Percentiles rank a stretch among this genome's conserved stretches.
Conservation (phyloP, 2,329 filamentous ascomycete species). For the Gaeumannomyces sp. region DNA sequence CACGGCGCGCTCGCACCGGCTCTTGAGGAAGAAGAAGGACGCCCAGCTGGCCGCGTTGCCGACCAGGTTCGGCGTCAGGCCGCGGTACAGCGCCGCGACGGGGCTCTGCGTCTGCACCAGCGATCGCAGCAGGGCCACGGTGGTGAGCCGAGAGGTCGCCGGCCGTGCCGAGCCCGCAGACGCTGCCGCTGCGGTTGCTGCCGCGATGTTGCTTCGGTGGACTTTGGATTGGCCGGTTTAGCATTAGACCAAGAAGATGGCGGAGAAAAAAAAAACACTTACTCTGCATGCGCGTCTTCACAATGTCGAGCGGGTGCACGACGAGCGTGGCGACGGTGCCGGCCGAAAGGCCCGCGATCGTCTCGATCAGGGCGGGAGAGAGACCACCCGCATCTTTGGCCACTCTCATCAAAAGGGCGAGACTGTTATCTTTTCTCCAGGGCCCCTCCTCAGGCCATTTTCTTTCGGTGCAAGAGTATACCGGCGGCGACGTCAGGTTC, state of each 20-base stretch:
- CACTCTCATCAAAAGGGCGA: slow-evolving; percentile 37
- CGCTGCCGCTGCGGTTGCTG: not conserved
- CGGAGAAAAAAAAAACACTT: slow-evolving; percentile 19
- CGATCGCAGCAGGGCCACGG: slow-evolving; percentile 45
- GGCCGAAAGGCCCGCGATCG: slow-evolving; percentile 81
- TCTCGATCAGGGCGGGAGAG: slow-evolving; percentile 77
- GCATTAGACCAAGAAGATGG: not conserved
- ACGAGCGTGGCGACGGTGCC: slow-evolving; percentile 80
- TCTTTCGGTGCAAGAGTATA: not conserved
- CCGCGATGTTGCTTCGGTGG: slow-evolving; percentile 37
- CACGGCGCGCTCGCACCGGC: slow-evolving; percentile 43
- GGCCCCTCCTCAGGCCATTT: not conserved
- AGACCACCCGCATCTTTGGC: slow-evolving; percentile 47
- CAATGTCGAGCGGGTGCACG: slow-evolving; percentile 87
- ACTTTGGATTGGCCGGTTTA: slow-evolving; percentile 30
- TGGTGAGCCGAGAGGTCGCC: slow-evolving; percentile 34
- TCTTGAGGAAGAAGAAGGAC: slow-evolving; percentile 80
- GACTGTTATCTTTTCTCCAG: not conserved
- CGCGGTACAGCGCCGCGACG: slow-evolving; percentile 73
- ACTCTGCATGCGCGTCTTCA: slow-evolving; percentile 96
- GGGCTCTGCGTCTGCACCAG: slow-evolving; percentile 46
- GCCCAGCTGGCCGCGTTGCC: slow-evolving; percentile 90
- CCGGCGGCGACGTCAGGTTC: too few species aligned
- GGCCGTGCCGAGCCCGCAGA: not conserved
- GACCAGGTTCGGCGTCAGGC: slow-evolving; percentile 81